Base-by-base conservation (phyloP, 257 asterid species). In the Primulina huaijiensis region DNA sequence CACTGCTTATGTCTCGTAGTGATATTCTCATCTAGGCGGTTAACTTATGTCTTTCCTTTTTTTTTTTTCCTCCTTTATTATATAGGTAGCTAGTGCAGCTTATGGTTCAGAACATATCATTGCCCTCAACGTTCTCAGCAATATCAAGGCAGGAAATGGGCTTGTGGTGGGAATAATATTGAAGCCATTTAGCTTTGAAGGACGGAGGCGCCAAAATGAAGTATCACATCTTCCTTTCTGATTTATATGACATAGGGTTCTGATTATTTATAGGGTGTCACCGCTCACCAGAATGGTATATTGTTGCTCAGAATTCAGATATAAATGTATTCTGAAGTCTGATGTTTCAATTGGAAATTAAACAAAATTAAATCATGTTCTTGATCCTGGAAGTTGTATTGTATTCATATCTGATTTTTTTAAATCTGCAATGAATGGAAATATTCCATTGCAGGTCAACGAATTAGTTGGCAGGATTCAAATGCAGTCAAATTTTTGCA, bases 151-250 rank as follows among this genome's bases (percentile, higher is more conserved):
- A 37, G 80, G 77, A 37, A 81, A 86, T 71, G 94, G 95, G 46
- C 74, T 90, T 75, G 90, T 84, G 70, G 80, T 86, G 21, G 91
- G 96, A 70, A 81, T 93, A 71, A 88, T 90, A 76, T 60, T 93
- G 82, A 93, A 86, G 81, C 97, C 99, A 71, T 93, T 93, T 83
- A 72, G 96, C 75, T 93, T 93, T 86, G 99, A 93, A 84, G 99
- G 99, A 69, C 81, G 69, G 81, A 82, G 96, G 76, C 96, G 99
- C 60, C 94, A 86, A 67, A 87, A 85, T 70, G 99, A 93, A 92
- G 99, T 80, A 80, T 10, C 64, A 16, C 7, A 6, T 73, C 67
- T 62, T 64, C 64, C 65, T 29, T 43, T 56, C 38, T 65, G 55
- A 62, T 60, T 27, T 27, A 27, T 10, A 25, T 60, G 20, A 27